Base-by-base conservation (phyloP, 1,139 yeast species). In the Yamadazyma buinensis region DNA sequence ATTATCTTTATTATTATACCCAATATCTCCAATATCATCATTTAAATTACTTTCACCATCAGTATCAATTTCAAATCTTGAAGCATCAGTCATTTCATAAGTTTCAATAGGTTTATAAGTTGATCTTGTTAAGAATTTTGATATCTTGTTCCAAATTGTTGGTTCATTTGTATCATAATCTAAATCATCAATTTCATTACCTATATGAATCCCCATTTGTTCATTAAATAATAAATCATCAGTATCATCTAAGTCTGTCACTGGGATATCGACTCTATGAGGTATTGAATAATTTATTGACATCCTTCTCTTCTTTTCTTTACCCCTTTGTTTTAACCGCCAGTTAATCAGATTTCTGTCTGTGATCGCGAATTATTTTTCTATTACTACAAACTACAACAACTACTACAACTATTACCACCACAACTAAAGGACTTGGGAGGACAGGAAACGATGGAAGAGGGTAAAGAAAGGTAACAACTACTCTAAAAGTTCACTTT, bases 201-300 rank as follows among this genome's bases (percentile, higher is more conserved):
- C 36, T 24, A 26, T 33, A 26, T 33, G 35, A 2, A 23, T 12
- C 8, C 27, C 19, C 18, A 36, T 21, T 21, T 48, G 56, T 28
- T 59, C 56, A 11, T 46, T 39, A 41, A 56, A 57, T 5, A 63
- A 36, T 10, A 60, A 43, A 35, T 75, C 79, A 36, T 76, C 80
- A 8, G 70, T 77, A 1, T 55, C 58, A 45, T 79, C 84, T 38
- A 79, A 57, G 44, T 78, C 71, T 1, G 80, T 73, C 11, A 79
- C 66, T 0, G 84, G 85, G 2, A 75, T 56, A 44, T 79, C 85
- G 7, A 68, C 76, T 1, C 56, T 56, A 44, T 72, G 75, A 1
- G 58, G 54, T 21, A 39, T 26, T 8, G 30, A 26, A 24, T 44
- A 45, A 30, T 45, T 42, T 3, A 45, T 34, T n/a, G 48, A 43